These are phyloP conservation scores for Cordyceps cicadae DNA, from an alignment of 2,329 filamentous ascomycete genomes.

Conservation along the genomic window DNA sequence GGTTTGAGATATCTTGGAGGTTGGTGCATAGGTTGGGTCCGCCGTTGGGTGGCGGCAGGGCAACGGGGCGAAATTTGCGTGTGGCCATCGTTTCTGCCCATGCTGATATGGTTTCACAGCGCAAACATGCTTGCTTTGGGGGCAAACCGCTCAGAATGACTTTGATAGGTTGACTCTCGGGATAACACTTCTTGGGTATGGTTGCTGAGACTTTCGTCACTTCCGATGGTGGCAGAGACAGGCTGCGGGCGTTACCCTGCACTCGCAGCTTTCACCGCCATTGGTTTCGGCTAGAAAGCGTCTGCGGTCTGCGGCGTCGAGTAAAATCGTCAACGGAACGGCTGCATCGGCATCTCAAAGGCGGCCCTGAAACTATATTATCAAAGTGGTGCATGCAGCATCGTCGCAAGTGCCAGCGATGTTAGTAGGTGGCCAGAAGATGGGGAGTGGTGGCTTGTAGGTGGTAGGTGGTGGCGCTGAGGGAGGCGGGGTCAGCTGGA, in stretches of 20 bases:
- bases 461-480: no score
- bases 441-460: background rate
- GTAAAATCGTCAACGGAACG: background rate
- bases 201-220: no score
- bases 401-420: background rate
- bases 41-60: background rate
- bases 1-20: background rate
- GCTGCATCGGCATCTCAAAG: background rate
- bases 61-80: background rate
- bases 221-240: background rate
- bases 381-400: background rate
- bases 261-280: background rate
- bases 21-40: background rate
- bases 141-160: background rate
- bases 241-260: background rate
- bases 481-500: background rate
- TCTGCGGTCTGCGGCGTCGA: background rate
- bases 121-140: conserved; percentile 1
- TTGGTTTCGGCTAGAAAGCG: background rate
- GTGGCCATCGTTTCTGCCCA: background rate
- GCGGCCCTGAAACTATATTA: background rate
- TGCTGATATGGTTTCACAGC: background rate
- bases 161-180: background rate
- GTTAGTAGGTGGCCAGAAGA: no score
- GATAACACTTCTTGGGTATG: background rate